phyloP scores from a whole-genome alignment of 1,284 basidiomycete genomes.

The Microstroma glucosiphilum region DNA sequence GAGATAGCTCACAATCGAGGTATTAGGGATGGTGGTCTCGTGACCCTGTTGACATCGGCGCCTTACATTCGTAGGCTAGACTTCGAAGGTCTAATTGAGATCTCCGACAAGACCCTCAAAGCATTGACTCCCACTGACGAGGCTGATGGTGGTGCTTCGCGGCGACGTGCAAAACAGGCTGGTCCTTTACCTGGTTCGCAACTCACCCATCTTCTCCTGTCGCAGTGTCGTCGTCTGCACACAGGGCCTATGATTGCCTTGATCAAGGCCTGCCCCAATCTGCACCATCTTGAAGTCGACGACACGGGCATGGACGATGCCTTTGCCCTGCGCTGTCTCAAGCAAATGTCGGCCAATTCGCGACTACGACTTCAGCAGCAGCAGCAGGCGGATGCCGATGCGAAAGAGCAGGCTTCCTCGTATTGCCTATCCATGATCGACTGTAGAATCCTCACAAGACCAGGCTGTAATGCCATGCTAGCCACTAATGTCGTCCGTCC shows the following conservation, averaged over 20 bases:
- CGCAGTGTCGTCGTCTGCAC: constrained; percentile 45
- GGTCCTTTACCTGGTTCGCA: constrained; percentile 57
- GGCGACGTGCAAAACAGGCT: not conserved
- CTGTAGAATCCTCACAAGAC: constrained; percentile 25
- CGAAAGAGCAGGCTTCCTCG: not conserved
- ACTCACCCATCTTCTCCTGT: constrained; percentile 68
- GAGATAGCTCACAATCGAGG: constrained; percentile 67
- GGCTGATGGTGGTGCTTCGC: not conserved
- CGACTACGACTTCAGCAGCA: constrained; percentile 19
- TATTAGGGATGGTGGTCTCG: constrained; percentile 64
- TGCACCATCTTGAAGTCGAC: constrained; percentile 34
- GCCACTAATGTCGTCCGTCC: constrained; percentile 15
- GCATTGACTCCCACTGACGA: constrained; percentile 56
- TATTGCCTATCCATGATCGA: constrained; percentile 31
- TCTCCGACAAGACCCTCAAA: constrained; percentile 67
- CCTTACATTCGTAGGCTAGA: constrained; percentile 70
- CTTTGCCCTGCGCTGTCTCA: constrained; percentile 26
- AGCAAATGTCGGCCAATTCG: constrained; percentile 12
- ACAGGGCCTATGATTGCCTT: constrained; percentile 23
- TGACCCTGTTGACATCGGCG: constrained; percentile 66
- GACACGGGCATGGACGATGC: constrained; percentile 29
- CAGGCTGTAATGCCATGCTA: constrained; percentile 5
- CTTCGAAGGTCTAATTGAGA: constrained; percentile 70
- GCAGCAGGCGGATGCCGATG: constrained; percentile 5
- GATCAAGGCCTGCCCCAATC: constrained; percentile 26